Percentiles rank a stretch among this genome's conserved stretches.
Conservation (phyloP, 805 yeast species). For the Scheffersomyces lignosus region DNA sequence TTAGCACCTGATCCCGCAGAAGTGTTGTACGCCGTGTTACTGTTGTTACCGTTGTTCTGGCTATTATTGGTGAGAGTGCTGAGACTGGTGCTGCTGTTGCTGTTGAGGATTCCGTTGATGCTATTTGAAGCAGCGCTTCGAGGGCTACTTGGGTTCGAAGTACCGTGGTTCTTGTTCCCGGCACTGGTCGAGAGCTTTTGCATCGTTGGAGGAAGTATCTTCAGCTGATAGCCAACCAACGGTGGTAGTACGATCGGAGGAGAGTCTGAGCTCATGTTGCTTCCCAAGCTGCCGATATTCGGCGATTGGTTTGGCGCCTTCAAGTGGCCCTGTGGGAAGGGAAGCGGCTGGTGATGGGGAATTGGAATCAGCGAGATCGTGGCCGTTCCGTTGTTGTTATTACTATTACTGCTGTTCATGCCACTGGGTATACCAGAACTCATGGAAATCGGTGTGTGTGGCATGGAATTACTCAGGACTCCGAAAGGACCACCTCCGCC, state of each 20-base stretch:
- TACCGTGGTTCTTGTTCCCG: constrained; percentile 1
- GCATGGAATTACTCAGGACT: constrained; percentile 1
- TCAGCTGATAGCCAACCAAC: constrained; percentile 16
- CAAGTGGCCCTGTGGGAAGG: constrained; percentile 11
- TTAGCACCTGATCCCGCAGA: no score
- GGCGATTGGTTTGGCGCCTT: constrained; percentile 3
- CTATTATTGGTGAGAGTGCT: neutral
- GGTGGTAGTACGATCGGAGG: constrained; percentile 34
- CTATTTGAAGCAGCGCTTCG: constrained; percentile 7
- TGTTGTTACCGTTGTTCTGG: constrained; percentile 2
- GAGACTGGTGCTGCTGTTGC: constrained; percentile 9
- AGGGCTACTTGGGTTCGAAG: constrained; percentile 7
- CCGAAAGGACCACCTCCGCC: constrained; percentile 3
- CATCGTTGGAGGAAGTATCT: constrained; percentile 6
- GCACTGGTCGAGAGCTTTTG: constrained; percentile 4
- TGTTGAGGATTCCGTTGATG: constrained; percentile 9
- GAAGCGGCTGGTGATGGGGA: constrained; percentile 8
- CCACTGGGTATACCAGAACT: neutral
- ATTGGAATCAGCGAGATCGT: constrained; percentile 1
- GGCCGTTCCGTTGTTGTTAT: constrained; percentile 7
- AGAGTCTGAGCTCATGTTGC: constrained; percentile 5
- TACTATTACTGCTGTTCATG: no score
- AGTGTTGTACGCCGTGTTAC: no score
- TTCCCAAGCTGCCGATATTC: no score
- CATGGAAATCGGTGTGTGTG: neutral